Percentiles rank a stretch among this genome's conserved stretches.
These are phyloP conservation scores for Pseudomonodictys pantanalensis DNA, from an alignment of 495 filamentous ascomycete species.

Conservation along the genomic window DNA sequence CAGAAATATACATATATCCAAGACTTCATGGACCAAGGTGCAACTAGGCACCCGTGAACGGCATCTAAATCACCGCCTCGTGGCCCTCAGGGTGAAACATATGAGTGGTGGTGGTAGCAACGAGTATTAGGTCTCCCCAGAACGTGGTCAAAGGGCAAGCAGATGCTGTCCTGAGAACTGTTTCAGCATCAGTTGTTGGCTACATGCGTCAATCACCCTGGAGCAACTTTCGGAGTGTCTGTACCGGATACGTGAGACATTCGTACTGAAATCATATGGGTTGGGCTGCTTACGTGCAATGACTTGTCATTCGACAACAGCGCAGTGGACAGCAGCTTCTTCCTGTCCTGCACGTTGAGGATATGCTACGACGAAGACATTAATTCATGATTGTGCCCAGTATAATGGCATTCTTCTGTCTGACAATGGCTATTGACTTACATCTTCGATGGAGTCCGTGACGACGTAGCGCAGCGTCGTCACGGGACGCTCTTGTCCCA, in stretches of 20 bases:
- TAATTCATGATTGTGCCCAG: background rate
- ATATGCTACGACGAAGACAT: background rate
- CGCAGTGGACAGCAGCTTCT: background rate
- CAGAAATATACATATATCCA: too few relatives aligned
- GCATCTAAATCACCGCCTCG: too few relatives aligned
- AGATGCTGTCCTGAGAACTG: background rate
- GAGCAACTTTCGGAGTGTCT: background rate
- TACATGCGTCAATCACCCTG: background rate
- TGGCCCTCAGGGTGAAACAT: too few relatives aligned
- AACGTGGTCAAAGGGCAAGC: background rate
- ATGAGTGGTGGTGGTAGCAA: too few relatives aligned
- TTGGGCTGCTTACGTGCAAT: background rate
- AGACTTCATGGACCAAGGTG: too few relatives aligned
- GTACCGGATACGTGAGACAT: background rate
- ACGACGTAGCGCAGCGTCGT: conserved; percentile 1
- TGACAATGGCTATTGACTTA: background rate
- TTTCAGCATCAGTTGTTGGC: background rate
- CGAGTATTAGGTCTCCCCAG: too few relatives aligned
- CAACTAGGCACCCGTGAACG: too few relatives aligned
- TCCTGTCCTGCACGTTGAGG: conserved; percentile 2
- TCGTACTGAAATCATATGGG: background rate
- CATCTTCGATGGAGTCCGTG: conserved; percentile 5
- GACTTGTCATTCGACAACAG: background rate
- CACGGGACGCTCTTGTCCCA: background rate
- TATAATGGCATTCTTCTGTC: background rate